phyloP scores from a whole-genome alignment of 2,329 filamentous ascomycete genomes.

The Monosporascus sp. region DNA sequence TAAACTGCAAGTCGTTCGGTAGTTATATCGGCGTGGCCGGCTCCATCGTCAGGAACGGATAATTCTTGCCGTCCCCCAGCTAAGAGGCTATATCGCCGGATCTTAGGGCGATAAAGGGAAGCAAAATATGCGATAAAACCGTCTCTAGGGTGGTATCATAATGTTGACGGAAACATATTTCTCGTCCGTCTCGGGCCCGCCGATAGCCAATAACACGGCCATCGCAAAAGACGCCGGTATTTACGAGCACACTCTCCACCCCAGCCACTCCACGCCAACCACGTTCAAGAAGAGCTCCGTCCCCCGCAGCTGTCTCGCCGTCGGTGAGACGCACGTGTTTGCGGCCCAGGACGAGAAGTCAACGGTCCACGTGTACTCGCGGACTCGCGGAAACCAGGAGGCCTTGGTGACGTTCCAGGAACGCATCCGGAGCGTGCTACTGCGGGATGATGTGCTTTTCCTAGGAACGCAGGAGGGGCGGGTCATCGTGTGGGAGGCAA shows the following conservation, averaged over 20 bases:
- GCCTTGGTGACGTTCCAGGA: constrained; percentile 84
- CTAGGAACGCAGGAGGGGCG: constrained; percentile 81
- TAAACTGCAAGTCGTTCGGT: too few relatives aligned
- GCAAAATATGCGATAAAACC: not conserved
- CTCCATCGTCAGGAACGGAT: too few relatives aligned
- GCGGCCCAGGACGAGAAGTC: constrained; percentile 88
- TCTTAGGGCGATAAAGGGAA: not conserved
- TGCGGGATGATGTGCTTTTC: constrained; percentile 67
- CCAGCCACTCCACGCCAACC: constrained; percentile 66
- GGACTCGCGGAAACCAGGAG: constrained; percentile 80
- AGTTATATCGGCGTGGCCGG: too few relatives aligned
- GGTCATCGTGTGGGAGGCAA: constrained; percentile 88
- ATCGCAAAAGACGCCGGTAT: constrained; percentile 78
- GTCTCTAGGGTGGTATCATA: not conserved
- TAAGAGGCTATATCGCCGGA: too few relatives aligned
- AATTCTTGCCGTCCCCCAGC: too few relatives aligned
- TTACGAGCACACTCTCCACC: constrained; percentile 77
- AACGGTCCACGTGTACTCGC: constrained; percentile 86
- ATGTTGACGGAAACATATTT: constrained; percentile 60
- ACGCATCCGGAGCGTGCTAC: constrained; percentile 70
- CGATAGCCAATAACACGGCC: constrained; percentile 55
- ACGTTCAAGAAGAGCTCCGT: constrained; percentile 90
- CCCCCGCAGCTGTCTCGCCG: constrained; percentile 71
- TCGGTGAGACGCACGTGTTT: constrained; percentile 79
- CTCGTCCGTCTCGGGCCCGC: constrained; percentile 51